phyloP scores from a whole-genome alignment of 495 filamentous ascomycete species.

The Ramalina intermedia region DNA sequence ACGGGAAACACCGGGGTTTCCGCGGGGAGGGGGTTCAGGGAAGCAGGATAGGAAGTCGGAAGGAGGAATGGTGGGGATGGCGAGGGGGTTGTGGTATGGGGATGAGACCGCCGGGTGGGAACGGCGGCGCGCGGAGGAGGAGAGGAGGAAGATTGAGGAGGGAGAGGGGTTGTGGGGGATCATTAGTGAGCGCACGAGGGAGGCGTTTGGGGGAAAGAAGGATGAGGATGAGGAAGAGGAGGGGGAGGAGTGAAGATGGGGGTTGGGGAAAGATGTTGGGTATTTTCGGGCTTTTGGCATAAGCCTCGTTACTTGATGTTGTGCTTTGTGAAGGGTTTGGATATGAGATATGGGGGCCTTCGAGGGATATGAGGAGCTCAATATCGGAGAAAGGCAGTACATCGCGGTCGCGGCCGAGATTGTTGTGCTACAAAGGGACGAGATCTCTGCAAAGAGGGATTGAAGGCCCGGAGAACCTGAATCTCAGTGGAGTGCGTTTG shows the following conservation, averaged over 20 bases:
- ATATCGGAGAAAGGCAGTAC: too few relatives aligned
- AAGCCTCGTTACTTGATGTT: too few relatives aligned
- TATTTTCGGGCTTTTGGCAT: too few relatives aligned
- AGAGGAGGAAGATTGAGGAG: conserved; percentile 50
- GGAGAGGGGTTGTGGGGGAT: conserved; percentile 70
- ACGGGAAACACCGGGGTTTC: background rate
- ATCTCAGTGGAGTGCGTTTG: too few relatives aligned
- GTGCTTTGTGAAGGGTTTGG: too few relatives aligned
- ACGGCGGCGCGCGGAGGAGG: conserved; percentile 51
- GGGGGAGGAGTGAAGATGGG: background rate
- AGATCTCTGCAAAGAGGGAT: too few relatives aligned
- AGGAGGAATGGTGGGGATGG: conserved; percentile 22
- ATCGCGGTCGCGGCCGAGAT: too few relatives aligned
- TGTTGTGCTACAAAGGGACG: too few relatives aligned
- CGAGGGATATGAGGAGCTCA: too few relatives aligned
- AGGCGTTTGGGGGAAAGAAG: conserved; percentile 34
- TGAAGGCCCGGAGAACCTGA: too few relatives aligned
- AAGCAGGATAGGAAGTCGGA: background rate
- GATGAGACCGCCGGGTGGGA: conserved; percentile 55
- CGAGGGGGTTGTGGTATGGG: conserved; percentile 50
- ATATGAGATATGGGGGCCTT: too few relatives aligned
- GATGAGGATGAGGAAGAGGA: background rate
- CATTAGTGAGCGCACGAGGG: conserved; percentile 72
- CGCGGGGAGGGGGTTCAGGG: background rate
- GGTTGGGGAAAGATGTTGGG: too few relatives aligned